Percentiles rank a stretch among this genome's conserved stretches.
phyloP scores from a whole-genome alignment of 208 protist genomes.

The Wallacemonas collosoma region DNA sequence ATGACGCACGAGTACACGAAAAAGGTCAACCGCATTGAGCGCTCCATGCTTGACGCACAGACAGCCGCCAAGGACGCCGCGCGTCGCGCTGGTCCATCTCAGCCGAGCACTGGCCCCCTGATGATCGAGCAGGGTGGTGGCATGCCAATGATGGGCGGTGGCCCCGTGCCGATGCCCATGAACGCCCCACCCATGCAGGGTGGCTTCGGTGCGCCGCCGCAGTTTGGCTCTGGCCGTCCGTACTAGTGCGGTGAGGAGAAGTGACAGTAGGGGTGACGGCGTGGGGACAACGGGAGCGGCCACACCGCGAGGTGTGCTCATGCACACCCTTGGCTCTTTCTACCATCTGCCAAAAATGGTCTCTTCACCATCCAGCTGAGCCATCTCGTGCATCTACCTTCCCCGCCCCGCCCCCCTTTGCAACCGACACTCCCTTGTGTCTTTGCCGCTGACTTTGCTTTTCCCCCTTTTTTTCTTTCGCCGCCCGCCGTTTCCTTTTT shows the following conservation, averaged over 20 bases:
- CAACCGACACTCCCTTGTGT: background rate
- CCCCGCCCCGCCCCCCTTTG: background rate
- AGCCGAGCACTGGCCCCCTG: constrained; percentile 38
- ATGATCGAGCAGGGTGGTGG: constrained; percentile 74
- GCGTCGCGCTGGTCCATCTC: constrained; percentile 53
- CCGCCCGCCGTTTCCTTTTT: background rate
- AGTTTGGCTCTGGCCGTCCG: constrained; percentile 64
- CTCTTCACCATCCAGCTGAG: background rate
- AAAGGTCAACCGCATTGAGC: constrained; percentile 88
- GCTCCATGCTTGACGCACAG: constrained; percentile 78
- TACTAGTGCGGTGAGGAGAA: constrained; percentile 34
- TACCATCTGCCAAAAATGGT: background rate
- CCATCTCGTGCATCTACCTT: background rate
- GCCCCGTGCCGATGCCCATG: constrained; percentile 48
- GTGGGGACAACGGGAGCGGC: no score
- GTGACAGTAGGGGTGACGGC: background rate
- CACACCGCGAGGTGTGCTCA: background rate
- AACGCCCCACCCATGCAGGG: constrained; percentile 27
- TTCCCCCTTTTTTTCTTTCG: constrained; percentile 9
- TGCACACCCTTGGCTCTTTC: background rate
- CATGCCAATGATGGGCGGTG: constrained; percentile 23
- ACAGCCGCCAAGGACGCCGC: constrained; percentile 85
- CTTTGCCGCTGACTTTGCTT: constrained; percentile 18
- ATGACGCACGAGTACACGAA: constrained; percentile 92
- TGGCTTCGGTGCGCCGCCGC: constrained; percentile 45